Evolutionary conservation across 1,139 yeast species (phyloP), one percentile per base, ranked within the genome.

Genomic region (Kazachstania sp.): DNA sequence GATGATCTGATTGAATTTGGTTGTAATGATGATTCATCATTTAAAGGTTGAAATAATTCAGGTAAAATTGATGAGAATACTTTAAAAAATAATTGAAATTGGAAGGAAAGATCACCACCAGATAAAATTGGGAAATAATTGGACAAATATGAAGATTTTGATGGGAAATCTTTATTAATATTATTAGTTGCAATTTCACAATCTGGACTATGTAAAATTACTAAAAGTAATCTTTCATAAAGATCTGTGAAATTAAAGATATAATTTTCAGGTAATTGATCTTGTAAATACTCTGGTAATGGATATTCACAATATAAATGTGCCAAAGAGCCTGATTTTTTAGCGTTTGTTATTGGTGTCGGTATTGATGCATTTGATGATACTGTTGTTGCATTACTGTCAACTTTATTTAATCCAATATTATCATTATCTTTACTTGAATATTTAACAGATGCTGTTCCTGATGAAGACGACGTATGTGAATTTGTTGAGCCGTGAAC

Each of bases 1-100:
- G 85, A 94, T 57, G 86, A 94, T 56, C 86, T 90, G 47, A 77
- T 74, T 43, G 78, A 69, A 29, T 49, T 53, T 18, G 63, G 70
- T 37, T 81, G 82, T 54, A 77, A 71, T 41, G 81, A 75, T 48
- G 84, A 92, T 59, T 90, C 97, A 58, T 87, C 95, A 42, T 79
- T 83, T 55, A 90, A 78, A 53, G 80, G 86, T 50, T 76, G 78
- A 46, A 87, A 81, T 43, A 90, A 66, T 57, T 86, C 96, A 1
- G 96, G 96, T 46, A 86, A 67, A 75, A 69, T 55, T 73, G 79
- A 49, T 83, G 74, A 56, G 83, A 72, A 54, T 75, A 77, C 61
- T 79, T 78, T 49, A 47, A 87, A 74, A 66, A 90, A 90, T 52
- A 82, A 41, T 37, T 58, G 63, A 6, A 58, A 55, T 49, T 58